Evolutionary conservation across 768 basidiomycete species (phyloP), one percentile per base, ranked within the genome.

Genomic region (Amanita subjunquillea): DNA sequence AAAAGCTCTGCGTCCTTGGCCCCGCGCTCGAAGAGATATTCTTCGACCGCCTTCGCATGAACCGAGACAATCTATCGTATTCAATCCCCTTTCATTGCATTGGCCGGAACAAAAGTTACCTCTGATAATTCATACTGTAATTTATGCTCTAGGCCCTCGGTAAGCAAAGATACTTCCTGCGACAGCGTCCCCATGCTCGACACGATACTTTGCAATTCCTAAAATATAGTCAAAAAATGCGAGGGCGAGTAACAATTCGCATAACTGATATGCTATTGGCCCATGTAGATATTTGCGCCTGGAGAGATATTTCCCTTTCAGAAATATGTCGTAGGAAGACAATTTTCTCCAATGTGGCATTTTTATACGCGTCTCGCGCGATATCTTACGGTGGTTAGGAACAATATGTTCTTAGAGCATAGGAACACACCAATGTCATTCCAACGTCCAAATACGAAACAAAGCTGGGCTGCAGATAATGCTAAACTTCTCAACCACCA

Each of bases 361-460:
- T 87, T 47, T 66, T 71, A 67, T 87, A 88, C 20, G 85, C 72
- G 45, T 82, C 77, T 57, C 74, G 77, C 6, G 87, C 86, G 15
- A 70, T 68, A 53, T 85, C 83, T 85, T 57, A 40, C 52, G 51
- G 57, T 54, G 52, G 40, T 52, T 25, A 32, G 7, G 38, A 29
- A 38, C 5, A 48, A 17, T 41, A 37, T 30, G 48, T 30, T n/a
- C 9, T 47, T 34, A 46, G 9, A 36, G 25, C 15, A 48, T 29
- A 29, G 15, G 23, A 23, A 48, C 65, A 48, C 60, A 84, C 87
- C 87, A 38, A 87, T 82, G 58, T 88, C 87, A 57, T 82, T 77
- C 82, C 83, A 84, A 41, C 79, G 74, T 51, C 79, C 74, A 65
- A 83, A 88, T 3, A 85, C 82, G 63, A 79, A 80, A 65, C 87